Base-by-base conservation (phyloP, 2,329 filamentous ascomycete genomes). In the Diplodia scrobiculata region DNA sequence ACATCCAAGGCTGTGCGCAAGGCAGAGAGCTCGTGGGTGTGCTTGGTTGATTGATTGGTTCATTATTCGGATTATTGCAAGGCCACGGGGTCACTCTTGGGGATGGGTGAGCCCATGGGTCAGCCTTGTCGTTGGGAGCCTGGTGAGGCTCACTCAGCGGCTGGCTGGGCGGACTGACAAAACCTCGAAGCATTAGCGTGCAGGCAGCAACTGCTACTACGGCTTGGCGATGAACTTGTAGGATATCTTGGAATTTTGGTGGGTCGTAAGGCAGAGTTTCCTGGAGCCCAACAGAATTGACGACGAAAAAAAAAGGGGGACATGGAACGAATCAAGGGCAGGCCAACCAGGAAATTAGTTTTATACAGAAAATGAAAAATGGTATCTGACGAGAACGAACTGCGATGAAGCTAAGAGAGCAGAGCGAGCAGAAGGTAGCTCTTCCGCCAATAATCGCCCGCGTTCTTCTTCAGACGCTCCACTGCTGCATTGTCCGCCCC, bases 341-440 rank as follows among this genome's bases (percentile, higher is more conserved):
- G 17, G 17, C n/a, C 41, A 45, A 7, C 5, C 27, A 29, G 32
- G 27, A 13, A 14, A 21, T 5, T 36, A 38, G 17, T 14, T 29
- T 36, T 54, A 32, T 21, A 13, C 32, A 19, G 52, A 6, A n/a
- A 38, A 32, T 25, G 17, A 36, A 32, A 13, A n/a, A 21, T 36
- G 17, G 29, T 36, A 19, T 36, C n/a, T 14, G 21, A 32, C 47
- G 55, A 41, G 34, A 60, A 48, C 45, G 48, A 27, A 36, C 10
- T 5, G 21, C 17, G 5, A 62, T 5, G 7, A 14, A 25, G 5
- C 48, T 47, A 62, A 9, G 45, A 62, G 69, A 97, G 78, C 66
- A 96, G 79, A 1, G 90, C 92, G 78, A 97, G 97, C 29, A 97
- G 77, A 69, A 97, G 77, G 75, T 86, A 89, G 11, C 91, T 95